Evolutionary conservation across 768 basidiomycete species (phyloP).

Genomic region (Vishniacozyma victoriae): DNA sequence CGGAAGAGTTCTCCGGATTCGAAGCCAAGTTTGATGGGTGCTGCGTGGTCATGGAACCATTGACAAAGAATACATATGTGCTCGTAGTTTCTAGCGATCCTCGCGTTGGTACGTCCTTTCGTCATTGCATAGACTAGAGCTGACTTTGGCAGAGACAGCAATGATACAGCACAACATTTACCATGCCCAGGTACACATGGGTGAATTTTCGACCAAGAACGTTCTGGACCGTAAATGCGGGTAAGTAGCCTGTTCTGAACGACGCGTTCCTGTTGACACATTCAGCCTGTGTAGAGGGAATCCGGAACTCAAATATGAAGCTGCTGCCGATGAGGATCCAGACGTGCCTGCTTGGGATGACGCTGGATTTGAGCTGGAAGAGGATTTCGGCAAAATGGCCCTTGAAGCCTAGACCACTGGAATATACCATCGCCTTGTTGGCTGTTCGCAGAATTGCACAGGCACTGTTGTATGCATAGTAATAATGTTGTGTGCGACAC

Average conservation of each 20-base stretch:
- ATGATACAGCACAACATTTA: slow-evolving; percentile 81
- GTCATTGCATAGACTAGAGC: too few species aligned
- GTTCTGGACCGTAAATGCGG: slow-evolving; percentile 36
- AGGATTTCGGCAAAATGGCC: too few species aligned
- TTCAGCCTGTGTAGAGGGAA: slow-evolving; percentile 24
- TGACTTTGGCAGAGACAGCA: slow-evolving; percentile 65
- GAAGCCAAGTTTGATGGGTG: slow-evolving; percentile 42
- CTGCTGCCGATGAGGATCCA: slow-evolving; percentile 29
- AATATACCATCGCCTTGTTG: too few species aligned
- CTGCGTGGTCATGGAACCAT: slow-evolving; percentile 61
- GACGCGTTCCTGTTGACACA: not conserved
- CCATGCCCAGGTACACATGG: slow-evolving; percentile 78
- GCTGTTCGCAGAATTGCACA: too few species aligned
- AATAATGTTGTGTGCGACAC: too few species aligned
- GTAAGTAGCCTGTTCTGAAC: slow-evolving; percentile 21
- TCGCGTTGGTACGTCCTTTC: slow-evolving; percentile 61
- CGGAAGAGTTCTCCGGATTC: slow-evolving; percentile 36
- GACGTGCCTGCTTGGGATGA: slow-evolving; percentile 36
- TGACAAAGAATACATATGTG: slow-evolving; percentile 90
- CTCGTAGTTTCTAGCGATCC: slow-evolving; percentile 84
- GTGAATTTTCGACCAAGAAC: slow-evolving; percentile 55
- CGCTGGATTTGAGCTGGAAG: slow-evolving; percentile 1
- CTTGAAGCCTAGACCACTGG: too few species aligned
- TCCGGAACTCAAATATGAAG: slow-evolving; percentile 34
- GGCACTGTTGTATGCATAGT: too few species aligned